phyloP scores from a whole-genome alignment of 129 eudicot genomes.

The Escallonia herrerae region DNA sequence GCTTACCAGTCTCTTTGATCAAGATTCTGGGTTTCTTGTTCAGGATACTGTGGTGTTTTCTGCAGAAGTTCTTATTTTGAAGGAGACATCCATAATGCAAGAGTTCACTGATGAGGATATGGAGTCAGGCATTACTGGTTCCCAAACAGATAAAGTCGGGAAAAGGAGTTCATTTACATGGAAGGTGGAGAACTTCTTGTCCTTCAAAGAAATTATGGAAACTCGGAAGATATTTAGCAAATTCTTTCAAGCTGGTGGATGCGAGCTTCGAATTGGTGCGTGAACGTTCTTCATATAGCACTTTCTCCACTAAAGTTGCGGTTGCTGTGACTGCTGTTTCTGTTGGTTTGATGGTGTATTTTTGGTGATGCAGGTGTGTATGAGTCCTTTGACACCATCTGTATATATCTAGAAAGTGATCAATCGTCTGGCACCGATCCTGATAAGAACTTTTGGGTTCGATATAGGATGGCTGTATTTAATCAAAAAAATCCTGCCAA shows the following conservation, averaged over 20 bases:
- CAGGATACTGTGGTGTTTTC: slow-evolving; percentile 80
- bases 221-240: slow-evolving; percentile 94
- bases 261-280: slow-evolving; percentile 97
- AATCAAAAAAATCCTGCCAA: slow-evolving; percentile 89
- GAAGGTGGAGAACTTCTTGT: slow-evolving; percentile 95
- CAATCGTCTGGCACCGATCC: slow-evolving; percentile 86
- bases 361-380: slow-evolving; percentile 71
- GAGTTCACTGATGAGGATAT: slow-evolving; percentile 55
- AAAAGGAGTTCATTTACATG: slow-evolving; percentile 89
- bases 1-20: slow-evolving; percentile 92
- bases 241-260: slow-evolving; percentile 98
- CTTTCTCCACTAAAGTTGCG: neutral
- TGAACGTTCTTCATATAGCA: slow-evolving; percentile 9
- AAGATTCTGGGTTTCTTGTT: slow-evolving; percentile 93
- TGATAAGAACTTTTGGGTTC: slow-evolving; percentile 98
- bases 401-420: slow-evolving; percentile 95
- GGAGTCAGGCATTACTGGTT: slow-evolving; percentile 35
- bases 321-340: no score
- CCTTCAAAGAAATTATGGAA: slow-evolving; percentile 98
- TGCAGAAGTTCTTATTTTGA: slow-evolving; percentile 88
- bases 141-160: slow-evolving; percentile 30
- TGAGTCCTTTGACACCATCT: slow-evolving; percentile 97
- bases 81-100: slow-evolving; percentile 74
- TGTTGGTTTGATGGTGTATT: slow-evolving; percentile 8
- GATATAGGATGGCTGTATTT: slow-evolving; percentile 85